Evolutionary conservation across 805 yeast species (phyloP).

Genomic region (Zygosaccharomyces pseudorouxii): DNA sequence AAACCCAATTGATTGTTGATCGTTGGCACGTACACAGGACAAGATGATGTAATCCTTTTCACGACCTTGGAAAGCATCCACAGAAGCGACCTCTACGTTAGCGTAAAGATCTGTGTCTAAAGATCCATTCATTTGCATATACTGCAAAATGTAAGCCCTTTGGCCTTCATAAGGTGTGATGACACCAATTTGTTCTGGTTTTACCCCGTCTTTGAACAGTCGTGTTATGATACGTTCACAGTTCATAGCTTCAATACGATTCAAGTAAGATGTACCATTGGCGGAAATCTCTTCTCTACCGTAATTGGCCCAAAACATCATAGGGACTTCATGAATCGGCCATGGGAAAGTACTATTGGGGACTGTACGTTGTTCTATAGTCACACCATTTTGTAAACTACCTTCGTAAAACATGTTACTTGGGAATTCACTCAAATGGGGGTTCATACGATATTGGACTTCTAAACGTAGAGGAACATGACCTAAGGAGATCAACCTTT

Average conservation of each 20-base stretch:
- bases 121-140: conserved; percentile 69
- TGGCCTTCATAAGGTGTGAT: conserved; percentile 96
- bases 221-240: conserved; percentile 73
- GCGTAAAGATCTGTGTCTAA: conserved; percentile 59
- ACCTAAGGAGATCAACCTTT: conserved; percentile 75
- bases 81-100: conserved; percentile 85
- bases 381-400: conserved; percentile 84
- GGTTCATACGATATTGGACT: conserved; percentile 95
- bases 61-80: conserved; percentile 98
- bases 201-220: conserved; percentile 70
- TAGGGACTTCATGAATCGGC: conserved; percentile 81
- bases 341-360: conserved; percentile 70
- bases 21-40: conserved; percentile 92
- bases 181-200: conserved; percentile 81
- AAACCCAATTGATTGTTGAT: conserved; percentile 71
- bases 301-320: conserved; percentile 91
- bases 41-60: conserved; percentile 91
- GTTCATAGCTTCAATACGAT: conserved; percentile 85
- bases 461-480: conserved; percentile 81
- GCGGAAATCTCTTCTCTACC: conserved; percentile 87
- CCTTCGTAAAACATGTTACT: conserved; percentile 93
- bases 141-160: conserved; percentile 72
- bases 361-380: conserved; percentile 62
- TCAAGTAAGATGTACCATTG: conserved; percentile 75
- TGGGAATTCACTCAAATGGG: conserved; percentile 79